Evolutionary conservation across 1,284 basidiomycete species (phyloP), one percentile per base, ranked within the genome.

Genomic region (Thecaphora thlaspeos): DNA sequence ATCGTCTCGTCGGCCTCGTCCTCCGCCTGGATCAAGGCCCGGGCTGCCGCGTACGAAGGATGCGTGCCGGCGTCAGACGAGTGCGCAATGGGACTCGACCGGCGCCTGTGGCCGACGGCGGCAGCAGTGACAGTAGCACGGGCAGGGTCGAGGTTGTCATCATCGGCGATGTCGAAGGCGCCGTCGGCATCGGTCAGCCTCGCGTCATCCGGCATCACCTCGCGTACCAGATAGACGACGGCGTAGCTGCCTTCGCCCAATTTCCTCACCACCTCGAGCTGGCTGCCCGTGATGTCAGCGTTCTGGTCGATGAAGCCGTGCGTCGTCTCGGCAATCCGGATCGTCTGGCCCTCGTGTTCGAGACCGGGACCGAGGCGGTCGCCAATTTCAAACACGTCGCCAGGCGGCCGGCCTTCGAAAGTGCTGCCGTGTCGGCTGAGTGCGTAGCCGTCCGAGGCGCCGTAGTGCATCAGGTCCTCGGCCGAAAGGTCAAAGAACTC

Each of bases 241-340:
- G 75, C 75, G 43, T 77, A 76, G 55, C 74, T 76, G 17, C 75
- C 75, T 41, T 70, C 68, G 11, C 75, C 75, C 2, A 77, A 61
- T 43, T 73, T 72, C 30, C 67, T 57, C 15, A 75, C 53, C 23
- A 77, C 67, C 44, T 76, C 66, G 19, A 77, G 54, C 42, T 69
- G 57, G 37, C 57, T 69, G 21, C 69, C 59, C 0, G 61, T 60
- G 10, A 59, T 37, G 26, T 71, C 65, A 4, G 50, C 50, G 24
- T 72, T 61, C 52, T 73, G 71, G n/a, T 62, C 72, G 4, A 55
- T 61, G 42, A 76, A 73, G 4, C 72, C 75, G 2, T 52, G 47
- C 12, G 65, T 70, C 8, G 73, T 73, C 37, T 71, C 55, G 2
- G 75, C 74, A 11, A 74, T 68, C 26, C 54, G 44, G 46, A 77